Conservation (phyloP, 495 filamentous ascomycete genomes). For the Hypoxylon trugodes region DNA sequence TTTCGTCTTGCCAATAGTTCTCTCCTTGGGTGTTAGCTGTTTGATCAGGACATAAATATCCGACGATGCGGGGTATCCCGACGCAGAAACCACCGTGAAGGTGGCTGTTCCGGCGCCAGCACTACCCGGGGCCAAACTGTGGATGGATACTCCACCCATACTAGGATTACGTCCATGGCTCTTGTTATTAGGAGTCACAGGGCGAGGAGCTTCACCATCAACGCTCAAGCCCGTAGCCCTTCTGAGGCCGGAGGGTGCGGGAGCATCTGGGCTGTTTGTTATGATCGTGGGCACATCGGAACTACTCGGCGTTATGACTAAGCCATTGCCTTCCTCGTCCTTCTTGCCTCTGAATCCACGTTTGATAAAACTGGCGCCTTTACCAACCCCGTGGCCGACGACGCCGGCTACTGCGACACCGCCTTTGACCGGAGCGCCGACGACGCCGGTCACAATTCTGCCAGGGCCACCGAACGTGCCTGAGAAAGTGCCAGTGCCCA, state of each 20-base stretch:
- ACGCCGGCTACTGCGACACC: conserved; percentile 74
- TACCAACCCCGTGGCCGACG: conserved; percentile 81
- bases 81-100: conserved; percentile 81
- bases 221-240: conserved; percentile 45
- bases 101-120: conserved; percentile 76
- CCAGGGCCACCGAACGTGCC: conserved; percentile 92
- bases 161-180: conserved; percentile 73
- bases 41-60: conserved; percentile 83
- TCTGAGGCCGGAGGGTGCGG: conserved; percentile 42
- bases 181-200: conserved; percentile 47
- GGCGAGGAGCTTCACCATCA: conserved; percentile 42
- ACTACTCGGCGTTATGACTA: conserved; percentile 41
- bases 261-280: conserved; percentile 50
- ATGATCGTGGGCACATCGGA: conserved; percentile 57
- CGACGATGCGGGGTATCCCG: conserved; percentile 77
- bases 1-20: conserved; percentile 89
- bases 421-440: conserved; percentile 90
- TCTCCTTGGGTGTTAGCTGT: conserved; percentile 70
- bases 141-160: conserved; percentile 67
- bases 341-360: conserved; percentile 76
- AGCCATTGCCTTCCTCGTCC: conserved; percentile 60
- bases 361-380: conserved; percentile 87
- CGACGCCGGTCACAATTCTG: conserved; percentile 81
- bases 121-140: conserved; percentile 63
- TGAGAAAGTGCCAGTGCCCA: conserved; percentile 92